Evolutionary conservation across 768 basidiomycete genomes (phyloP), one percentile per base, ranked within the genome.

Genomic region (Gelatoporia subvermispora): DNA sequence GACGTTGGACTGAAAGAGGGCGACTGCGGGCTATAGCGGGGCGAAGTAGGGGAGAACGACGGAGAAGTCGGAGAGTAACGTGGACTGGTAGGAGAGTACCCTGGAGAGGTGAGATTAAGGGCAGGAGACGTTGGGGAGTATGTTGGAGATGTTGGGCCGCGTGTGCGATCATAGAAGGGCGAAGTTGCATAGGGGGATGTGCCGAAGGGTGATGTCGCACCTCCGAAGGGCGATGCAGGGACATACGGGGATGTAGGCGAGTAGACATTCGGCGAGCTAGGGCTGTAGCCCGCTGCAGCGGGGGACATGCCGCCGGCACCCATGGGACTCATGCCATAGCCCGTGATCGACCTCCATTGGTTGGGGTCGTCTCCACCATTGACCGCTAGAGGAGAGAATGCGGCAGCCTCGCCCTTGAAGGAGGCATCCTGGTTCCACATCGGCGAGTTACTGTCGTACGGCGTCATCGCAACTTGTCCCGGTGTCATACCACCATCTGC

Each of bases 351-450:
- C 75, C 13, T 31, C 28, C 88, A 93, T 52, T 75, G 82, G 8
- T 84, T 76, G 0, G 82, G 76, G 53, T 92, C 92, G 57, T 96
- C 94, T 47, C 87, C 87, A 36, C 72, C 74, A 53, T 84, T 89
- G 52, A 85, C 83, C 22, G 89, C 90, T 31, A 98, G 78, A 0
- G 94, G 95, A n/a, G 94, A 96, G 77, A 98, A 98, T 0, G 91
- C 82, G 4, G 93, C 88, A 3, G 85, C 78, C 48, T 92, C 90
- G 45, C 89, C 91, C 60, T 84, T 85, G 72, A 88, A 89, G 28
- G 75, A 70, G 0, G 73, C 76, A 47, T 89, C 85, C 45, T 84
- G 78, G 37, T 58, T 60, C 84, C 86, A 90, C 58, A 84, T 79
- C 3, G 92, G 93, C 15, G 90, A 88, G 60, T 91, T 89, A 46